These are phyloP conservation scores for Acanthamoeba healyi DNA, from an alignment of 208 protist genomes.

Conservation along the genomic window DNA sequence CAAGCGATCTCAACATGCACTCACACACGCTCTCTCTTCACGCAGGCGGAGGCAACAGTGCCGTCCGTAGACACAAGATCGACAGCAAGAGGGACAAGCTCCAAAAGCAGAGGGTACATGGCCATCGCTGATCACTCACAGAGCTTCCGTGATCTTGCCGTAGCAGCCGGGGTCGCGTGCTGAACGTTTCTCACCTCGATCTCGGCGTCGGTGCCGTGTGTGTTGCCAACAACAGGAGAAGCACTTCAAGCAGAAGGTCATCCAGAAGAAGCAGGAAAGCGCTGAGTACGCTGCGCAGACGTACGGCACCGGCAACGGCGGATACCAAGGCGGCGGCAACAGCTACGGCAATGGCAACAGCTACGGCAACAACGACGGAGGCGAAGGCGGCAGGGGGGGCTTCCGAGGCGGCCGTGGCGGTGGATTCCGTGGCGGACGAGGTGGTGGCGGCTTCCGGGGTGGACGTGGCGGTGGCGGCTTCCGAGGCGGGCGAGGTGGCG, in stretches of 20 bases:
- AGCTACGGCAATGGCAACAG: too few relatives aligned
- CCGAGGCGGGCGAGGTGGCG: too few relatives aligned
- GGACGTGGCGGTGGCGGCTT: too few relatives aligned
- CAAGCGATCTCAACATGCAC: too few relatives aligned
- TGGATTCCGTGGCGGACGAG: not conserved
- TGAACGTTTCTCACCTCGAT: too few relatives aligned
- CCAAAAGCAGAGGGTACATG: constrained; percentile 3
- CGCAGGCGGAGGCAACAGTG: constrained; percentile 24
- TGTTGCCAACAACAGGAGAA: too few relatives aligned
- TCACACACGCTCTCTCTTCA: too few relatives aligned
- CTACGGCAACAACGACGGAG: too few relatives aligned
- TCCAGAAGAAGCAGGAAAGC: constrained; percentile 18
- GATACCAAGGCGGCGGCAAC: not conserved
- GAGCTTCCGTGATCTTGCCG: too few relatives aligned
- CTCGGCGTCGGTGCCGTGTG: too few relatives aligned
- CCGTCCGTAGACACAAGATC: not conserved
- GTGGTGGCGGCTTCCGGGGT: not conserved
- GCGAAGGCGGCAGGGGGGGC: not conserved
- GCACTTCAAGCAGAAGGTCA: constrained; percentile 7
- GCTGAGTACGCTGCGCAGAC: not conserved
- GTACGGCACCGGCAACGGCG: not conserved
- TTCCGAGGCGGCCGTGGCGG: not conserved
- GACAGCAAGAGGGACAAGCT: not conserved
- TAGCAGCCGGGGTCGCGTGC: too few relatives aligned
- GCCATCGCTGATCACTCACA: too few relatives aligned